Evolutionary conservation across 805 yeast genomes (phyloP).

Genomic region (Saccharomycopsis microspora): DNA sequence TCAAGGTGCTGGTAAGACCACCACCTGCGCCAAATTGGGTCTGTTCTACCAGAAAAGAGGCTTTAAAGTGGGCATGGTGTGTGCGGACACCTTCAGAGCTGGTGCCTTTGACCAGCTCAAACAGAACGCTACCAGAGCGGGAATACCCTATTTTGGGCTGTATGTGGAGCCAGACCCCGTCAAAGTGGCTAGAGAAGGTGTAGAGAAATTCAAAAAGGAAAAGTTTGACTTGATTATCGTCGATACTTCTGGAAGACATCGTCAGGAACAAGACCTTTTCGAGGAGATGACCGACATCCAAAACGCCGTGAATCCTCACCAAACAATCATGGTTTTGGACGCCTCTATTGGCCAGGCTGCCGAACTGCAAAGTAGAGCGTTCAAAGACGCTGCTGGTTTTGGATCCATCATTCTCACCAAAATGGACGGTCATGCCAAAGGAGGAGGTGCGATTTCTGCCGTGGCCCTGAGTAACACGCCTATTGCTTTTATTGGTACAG

Average conservation of each 20-base stretch:
- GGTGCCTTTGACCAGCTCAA: constrained; percentile 98
- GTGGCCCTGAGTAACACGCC: constrained; percentile 97
- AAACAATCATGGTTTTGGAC: constrained; percentile 94
- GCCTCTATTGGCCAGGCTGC: constrained; percentile 99
- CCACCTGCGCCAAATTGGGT: constrained; percentile 93
- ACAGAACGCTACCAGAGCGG: constrained; percentile 93
- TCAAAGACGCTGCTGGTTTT: constrained; percentile 84
- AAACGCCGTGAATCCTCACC: constrained; percentile 81
- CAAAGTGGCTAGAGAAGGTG: constrained; percentile 84
- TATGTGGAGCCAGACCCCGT: constrained; percentile 96
- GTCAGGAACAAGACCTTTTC: constrained; percentile 85
- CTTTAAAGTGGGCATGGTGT: constrained; percentile 88
- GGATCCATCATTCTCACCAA: constrained; percentile 93
- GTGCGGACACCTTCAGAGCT: constrained; percentile 99
- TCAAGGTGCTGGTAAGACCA: constrained; percentile 98
- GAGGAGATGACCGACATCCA: constrained; percentile 93
- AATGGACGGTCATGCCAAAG: constrained; percentile 98
- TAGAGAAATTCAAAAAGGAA: constrained; percentile 79
- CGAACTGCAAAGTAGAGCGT: constrained; percentile 86
- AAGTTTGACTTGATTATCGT: constrained; percentile 89
- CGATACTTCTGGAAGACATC: constrained; percentile 96
- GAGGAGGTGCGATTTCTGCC: constrained; percentile 99
- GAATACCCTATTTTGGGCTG: constrained; percentile 89
- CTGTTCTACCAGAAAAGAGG: constrained; percentile 91
- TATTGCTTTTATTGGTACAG: constrained; percentile 92